Percentiles rank a stretch among this genome's conserved stretches.
phyloP scores from a whole-genome alignment of 164 flowering plant species.

The Umbellularia californica region DNA sequence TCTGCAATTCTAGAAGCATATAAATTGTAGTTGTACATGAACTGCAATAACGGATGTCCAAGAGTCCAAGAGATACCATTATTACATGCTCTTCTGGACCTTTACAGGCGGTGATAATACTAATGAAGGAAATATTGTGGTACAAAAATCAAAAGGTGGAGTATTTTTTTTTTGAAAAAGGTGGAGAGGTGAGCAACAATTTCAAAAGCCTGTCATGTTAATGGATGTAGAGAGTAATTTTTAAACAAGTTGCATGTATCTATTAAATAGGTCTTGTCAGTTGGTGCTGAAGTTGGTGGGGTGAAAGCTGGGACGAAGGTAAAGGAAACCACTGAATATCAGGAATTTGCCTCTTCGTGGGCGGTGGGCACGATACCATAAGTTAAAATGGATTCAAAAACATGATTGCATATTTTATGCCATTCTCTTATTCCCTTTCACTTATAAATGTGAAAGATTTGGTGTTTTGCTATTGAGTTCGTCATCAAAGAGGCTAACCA shows the following conservation, averaged over 20 bases:
- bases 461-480: too few species aligned
- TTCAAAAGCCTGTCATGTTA: neutral
- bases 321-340: too few species aligned
- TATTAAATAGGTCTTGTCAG: conserved; percentile 57
- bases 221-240: neutral
- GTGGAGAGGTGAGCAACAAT: conserved; percentile 74
- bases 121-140: conserved; percentile 4
- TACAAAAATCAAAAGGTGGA: conserved; percentile 94
- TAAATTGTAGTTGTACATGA: neutral
- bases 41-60: neutral
- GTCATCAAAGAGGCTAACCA: too few species aligned
- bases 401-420: too few species aligned
- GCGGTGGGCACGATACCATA: too few species aligned
- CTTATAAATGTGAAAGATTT: too few species aligned
- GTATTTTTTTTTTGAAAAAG: too few species aligned
- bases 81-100: neutral
- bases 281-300: conserved; percentile 33
- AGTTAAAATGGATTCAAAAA: too few species aligned
- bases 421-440: too few species aligned
- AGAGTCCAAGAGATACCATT: neutral
- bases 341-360: too few species aligned
- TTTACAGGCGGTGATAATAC: neutral
- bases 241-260: neutral
- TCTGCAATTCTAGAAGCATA: neutral
- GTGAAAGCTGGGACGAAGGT: too few species aligned